A percentile compares a stretch with the other conserved stretches of the same genome.
phyloP scores from a whole-genome alignment of 108 stramenopile genomes.

The Poteriospumella lacustris region DNA sequence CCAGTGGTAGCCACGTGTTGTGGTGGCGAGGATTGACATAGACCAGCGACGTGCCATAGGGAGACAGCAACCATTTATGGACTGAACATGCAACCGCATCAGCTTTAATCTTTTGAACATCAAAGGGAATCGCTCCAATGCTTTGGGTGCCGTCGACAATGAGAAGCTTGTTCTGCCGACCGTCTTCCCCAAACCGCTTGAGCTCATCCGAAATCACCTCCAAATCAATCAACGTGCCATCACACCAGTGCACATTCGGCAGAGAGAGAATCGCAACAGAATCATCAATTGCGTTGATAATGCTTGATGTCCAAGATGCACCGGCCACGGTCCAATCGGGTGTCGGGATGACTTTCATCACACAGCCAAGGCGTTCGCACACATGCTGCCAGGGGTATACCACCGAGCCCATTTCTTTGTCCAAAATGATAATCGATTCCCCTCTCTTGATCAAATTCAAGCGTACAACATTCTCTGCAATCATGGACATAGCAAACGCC shows the following conservation, averaged over 20 bases:
- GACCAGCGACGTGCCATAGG: background rate
- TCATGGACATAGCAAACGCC: constrained; percentile 3
- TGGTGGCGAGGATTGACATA: background rate
- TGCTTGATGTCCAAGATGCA: background rate
- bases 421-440: background rate
- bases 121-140: background rate
- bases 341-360: background rate
- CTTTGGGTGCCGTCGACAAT: constrained; percentile 1
- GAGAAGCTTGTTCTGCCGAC: too few relatives aligned
- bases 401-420: background rate
- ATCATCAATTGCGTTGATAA: background rate
- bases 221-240: constrained; percentile 14
- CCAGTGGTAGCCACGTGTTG: background rate
- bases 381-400: constrained; percentile 17
- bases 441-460: background rate
- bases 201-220: background rate
- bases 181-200: too few relatives aligned
- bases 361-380: background rate
- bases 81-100: constrained; percentile 1
- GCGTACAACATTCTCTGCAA: background rate
- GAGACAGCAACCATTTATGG: constrained; percentile 12
- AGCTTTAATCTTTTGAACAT: background rate
- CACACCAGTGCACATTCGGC: constrained; percentile 7
- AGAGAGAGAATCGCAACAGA: background rate
- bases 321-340: background rate